Base-by-base conservation (phyloP, 495 filamentous ascomycete genomes). In the Neurospora sp. region DNA sequence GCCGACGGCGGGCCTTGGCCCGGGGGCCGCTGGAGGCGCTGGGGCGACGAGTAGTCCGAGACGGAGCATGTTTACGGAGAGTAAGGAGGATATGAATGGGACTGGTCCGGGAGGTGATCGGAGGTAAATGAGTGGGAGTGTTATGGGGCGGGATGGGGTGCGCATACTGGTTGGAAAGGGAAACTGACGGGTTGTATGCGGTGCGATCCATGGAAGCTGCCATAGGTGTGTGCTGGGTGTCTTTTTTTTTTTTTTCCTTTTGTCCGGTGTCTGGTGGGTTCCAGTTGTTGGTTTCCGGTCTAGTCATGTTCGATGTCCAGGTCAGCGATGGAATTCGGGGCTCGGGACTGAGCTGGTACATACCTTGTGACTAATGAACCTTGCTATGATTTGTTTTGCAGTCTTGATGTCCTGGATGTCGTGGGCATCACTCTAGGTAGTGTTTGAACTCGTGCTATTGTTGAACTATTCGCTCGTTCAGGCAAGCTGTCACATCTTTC, bases 31-130 rank as follows among this genome's bases (percentile, higher is more conserved):
- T 39, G 72, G 53, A 68, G 71, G 61, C 31, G 31, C 8, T 68
- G 41, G 71, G 53, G 53, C 61, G 27, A 41, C 69, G 31, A 68
- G 59, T 39, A 75, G 70, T 59, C 71, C 69, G 70, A 72, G 73
- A 59, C 71, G 48, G 70, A 74, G 74, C 61, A 68, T 75, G n/a
- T 76, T 76, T 27, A 65, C 48, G 31, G 75, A 76, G 71, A 71
- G 73, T 59, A 71, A 27, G 16, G 71, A 73, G 27, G 71, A 73
- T 38, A 73, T 73, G 71, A 69, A 65, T 37, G 53, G 53, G 53
- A 65, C 27, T 65, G 53, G 53, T 17, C 53, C 27, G 2, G 14
- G n/a, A n/a, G n/a, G 53, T 14, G 48, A 14, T 12, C 10, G 9
- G 12, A 65, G 12, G 27, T 65, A 61, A n/a, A n/a, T n/a, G n/a